Conservation (phyloP, 495 filamentous ascomycete genomes). For the Talaromyces thailandensis region DNA sequence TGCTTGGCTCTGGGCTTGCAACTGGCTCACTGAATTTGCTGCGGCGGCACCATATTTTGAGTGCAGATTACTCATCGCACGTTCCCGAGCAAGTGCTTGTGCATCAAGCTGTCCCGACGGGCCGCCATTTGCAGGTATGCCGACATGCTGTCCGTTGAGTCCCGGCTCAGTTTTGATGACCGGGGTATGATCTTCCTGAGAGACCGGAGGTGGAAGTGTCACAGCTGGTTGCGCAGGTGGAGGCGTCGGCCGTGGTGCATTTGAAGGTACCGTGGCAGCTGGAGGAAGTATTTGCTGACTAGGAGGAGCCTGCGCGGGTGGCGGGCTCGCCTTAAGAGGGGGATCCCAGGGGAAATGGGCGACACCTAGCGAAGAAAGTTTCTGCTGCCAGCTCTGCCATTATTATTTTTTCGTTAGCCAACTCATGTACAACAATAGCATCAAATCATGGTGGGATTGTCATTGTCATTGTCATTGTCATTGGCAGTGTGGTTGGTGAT, state of each 20-base stretch:
- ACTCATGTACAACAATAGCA: neutral
- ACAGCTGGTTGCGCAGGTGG: constrained; percentile 23
- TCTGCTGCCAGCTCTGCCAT: constrained; percentile 81
- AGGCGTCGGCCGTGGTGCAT: constrained; percentile 31
- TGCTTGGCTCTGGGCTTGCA: constrained; percentile 39
- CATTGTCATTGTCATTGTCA: neutral
- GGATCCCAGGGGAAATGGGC: constrained; percentile 97
- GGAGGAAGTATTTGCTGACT: constrained; percentile 38
- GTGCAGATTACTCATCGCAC: constrained; percentile 59
- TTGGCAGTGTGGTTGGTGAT: neutral
- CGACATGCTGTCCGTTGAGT: constrained; percentile 36
- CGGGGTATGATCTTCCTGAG: constrained; percentile 26
- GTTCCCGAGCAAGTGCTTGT: constrained; percentile 46
- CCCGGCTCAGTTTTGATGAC: constrained; percentile 72
- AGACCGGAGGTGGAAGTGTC: constrained; percentile 16
- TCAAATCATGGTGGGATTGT: neutral
- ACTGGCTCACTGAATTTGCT: constrained; percentile 58
- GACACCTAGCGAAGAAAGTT: constrained; percentile 70
- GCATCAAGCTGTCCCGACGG: constrained; percentile 27
- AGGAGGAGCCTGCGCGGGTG: constrained; percentile 28
- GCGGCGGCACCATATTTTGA: constrained; percentile 63
- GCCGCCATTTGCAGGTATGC: constrained; percentile 27
- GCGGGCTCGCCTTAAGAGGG: constrained; percentile 29
- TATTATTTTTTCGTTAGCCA: constrained; percentile 22
- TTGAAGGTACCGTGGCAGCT: constrained; percentile 50